phyloP scores from a whole-genome alignment of 768 basidiomycete genomes.

The Rhodotorula taiwanensis region DNA sequence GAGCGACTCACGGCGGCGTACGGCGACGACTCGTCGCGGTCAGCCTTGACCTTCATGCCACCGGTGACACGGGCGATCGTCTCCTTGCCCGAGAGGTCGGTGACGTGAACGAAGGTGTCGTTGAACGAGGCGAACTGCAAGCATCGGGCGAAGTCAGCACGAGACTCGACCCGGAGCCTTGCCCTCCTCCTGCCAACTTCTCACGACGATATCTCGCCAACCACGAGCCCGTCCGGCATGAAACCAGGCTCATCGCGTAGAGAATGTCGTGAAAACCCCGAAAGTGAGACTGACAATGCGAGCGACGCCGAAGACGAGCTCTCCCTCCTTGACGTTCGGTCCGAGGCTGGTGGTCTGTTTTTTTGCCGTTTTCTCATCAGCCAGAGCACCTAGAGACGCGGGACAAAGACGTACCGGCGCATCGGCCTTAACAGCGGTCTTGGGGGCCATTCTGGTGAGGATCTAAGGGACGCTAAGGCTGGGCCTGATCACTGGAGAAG shows the following conservation, averaged over 20 bases:
- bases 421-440: neutral
- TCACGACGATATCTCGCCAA: too few species aligned
- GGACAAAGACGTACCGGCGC: too few species aligned
- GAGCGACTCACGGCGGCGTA: constrained; percentile 40
- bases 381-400: too few species aligned
- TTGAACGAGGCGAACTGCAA: constrained; percentile 79
- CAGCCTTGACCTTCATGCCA: constrained; percentile 99
- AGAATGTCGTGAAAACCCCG: neutral
- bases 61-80: constrained; percentile 98
- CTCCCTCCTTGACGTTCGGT: constrained; percentile 91
- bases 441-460: constrained; percentile 22
- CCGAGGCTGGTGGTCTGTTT: too few species aligned
- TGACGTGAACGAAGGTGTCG: constrained; percentile 98
- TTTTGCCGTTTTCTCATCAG: too few species aligned
- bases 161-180: too few species aligned
- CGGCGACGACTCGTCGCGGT: constrained; percentile 92
- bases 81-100: constrained; percentile 97
- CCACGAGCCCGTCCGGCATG: too few species aligned
- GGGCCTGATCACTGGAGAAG: neutral
- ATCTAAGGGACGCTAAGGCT: neutral
- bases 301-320: constrained; percentile 94
- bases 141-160: neutral
- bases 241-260: neutral
- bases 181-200: too few species aligned
- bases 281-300: constrained; percentile 60